Evolutionary conservation across 2,329 filamentous ascomycete species (phyloP).

Genomic region (Neonectria faginata): DNA sequence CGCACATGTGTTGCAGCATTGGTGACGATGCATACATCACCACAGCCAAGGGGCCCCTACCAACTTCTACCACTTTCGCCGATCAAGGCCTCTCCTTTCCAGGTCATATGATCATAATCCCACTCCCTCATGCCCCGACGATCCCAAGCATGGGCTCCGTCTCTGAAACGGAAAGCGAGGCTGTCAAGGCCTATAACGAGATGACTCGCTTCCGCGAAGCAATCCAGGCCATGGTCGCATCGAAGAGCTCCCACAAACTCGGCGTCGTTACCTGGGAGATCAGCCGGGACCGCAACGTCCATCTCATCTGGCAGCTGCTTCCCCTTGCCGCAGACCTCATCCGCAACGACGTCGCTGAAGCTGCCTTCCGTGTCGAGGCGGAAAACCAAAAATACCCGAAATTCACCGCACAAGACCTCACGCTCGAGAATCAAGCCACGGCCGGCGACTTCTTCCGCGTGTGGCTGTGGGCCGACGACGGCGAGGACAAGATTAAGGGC

Average conservation of each 20-base stretch:
- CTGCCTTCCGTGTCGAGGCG: slow-evolving; percentile 88
- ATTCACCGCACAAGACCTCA: slow-evolving; percentile 62
- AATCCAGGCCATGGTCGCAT: slow-evolving; percentile 82
- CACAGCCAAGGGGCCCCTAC: slow-evolving; percentile 90
- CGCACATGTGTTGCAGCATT: slow-evolving; percentile 90
- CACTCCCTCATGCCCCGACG: slow-evolving; percentile 83
- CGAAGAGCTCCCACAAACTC: slow-evolving; percentile 67
- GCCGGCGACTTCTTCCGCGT: slow-evolving; percentile 80
- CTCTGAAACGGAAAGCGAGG: slow-evolving; percentile 62
- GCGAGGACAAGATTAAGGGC: slow-evolving; percentile 67
- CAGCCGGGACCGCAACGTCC: slow-evolving; percentile 81
- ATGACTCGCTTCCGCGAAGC: slow-evolving; percentile 85
- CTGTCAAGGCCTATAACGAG: slow-evolving; percentile 75
- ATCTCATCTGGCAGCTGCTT: slow-evolving; percentile 94
- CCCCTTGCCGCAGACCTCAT: slow-evolving; percentile 79
- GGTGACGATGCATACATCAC: slow-evolving; percentile 90
- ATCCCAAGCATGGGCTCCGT: slow-evolving; percentile 73
- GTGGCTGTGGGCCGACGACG: slow-evolving; percentile 78
- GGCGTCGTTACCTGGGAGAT: slow-evolving; percentile 95
- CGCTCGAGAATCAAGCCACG: slow-evolving; percentile 61
- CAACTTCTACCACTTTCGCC: slow-evolving; percentile 75
- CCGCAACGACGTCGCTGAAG: slow-evolving; percentile 80
- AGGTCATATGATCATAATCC: slow-evolving; percentile 90
- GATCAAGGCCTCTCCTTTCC: slow-evolving; percentile 77
- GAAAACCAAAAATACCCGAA: slow-evolving; percentile 74